Evolutionary conservation across 192 early-diverging fungal species (phyloP), one percentile per base, ranked within the genome.

Genomic region (Coemansia sp.): DNA sequence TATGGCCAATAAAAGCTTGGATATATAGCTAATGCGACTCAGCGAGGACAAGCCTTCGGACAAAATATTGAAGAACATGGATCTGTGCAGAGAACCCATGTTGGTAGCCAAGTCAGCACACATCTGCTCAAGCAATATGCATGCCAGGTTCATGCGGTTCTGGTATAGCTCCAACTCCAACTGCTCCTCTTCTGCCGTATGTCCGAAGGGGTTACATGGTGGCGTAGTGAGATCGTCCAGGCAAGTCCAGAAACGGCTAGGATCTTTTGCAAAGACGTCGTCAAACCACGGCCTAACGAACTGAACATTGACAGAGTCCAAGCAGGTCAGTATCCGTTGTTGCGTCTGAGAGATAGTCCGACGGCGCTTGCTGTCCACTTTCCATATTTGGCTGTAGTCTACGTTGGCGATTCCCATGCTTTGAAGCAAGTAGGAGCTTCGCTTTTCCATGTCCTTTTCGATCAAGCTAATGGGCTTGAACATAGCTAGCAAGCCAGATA

Each of bases 261-360:
- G 72, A 13, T 64, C 49, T 0, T 47, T 16, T 5, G 40, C 55
- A 52, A 63, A 79, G 8, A 11, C 38, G 3, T 67, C 65, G 15
- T 71, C 66, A 54, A 79, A 84, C 82, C 82, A 84, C 0, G 70
- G 67, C n/a, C 42, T 44, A n/a, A 79, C 38, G 68, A 76, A 84
- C 71, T 69, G 74, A 0, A 36, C 63, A 24, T 52, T 65, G 8
- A 65, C 68, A 8, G 74, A 71, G 8, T 34, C 41, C 67, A 84
- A 42, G 13, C 76, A 77, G 5, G 47, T 41, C n/a, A 77, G 40
- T 29, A 77, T 66, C 15, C 54, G 33, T 31, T 77, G 71, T 72
- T 84, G 82, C 22, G 82, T 63, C 66, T 62, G 74, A 36, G 61
- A 52, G 13, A 84, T 76, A 2, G 18, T 10, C 12, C 70, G 71